A percentile compares a stretch with the other conserved stretches of the same genome.
These are phyloP conservation scores for Urochloa ruziziensis DNA, from an alignment of 176 grass and related monocot species.

Conservation along the genomic window DNA sequence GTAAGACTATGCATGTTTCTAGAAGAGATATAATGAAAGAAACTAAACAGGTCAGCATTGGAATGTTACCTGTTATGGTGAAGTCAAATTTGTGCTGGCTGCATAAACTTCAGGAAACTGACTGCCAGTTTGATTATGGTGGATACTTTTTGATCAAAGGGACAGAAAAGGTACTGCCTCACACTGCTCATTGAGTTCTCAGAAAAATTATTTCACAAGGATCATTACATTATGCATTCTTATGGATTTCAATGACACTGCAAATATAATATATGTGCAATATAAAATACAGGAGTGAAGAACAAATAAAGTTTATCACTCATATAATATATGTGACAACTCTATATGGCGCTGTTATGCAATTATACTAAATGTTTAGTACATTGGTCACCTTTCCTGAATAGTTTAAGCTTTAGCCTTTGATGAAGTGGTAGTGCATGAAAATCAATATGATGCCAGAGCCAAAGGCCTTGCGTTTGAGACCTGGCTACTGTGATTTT, in stretches of 20 bases:
- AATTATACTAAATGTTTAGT: neutral
- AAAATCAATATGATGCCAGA: neutral
- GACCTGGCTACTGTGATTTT: neutral
- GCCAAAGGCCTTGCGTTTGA: neutral
- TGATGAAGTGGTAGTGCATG: neutral
- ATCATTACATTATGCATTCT: constrained; percentile 1
- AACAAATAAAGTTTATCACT: neutral
- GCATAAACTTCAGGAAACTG: constrained; percentile 54
- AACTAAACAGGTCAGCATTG: constrained; percentile 54
- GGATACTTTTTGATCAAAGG: constrained; percentile 95
- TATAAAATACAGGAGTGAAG: neutral
- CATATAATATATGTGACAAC: neutral
- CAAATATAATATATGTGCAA: neutral
- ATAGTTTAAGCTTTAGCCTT: neutral
- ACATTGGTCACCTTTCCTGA: neutral
- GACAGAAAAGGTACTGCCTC: constrained; percentile 68
- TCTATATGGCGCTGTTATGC: constrained; percentile 1
- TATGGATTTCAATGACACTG: neutral
- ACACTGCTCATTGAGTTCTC: constrained; percentile 9
- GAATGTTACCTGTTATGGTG: constrained; percentile 78
- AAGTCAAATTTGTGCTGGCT: constrained; percentile 82
- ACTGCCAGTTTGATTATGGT: constrained; percentile 84
- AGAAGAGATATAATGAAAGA: constrained; percentile 49
- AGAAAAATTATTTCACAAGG: neutral
- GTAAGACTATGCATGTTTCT: constrained; percentile 37